Conservation (phyloP, 2,329 filamentous ascomycete genomes). For the Teratosphaeria pseudoeucalypti region DNA sequence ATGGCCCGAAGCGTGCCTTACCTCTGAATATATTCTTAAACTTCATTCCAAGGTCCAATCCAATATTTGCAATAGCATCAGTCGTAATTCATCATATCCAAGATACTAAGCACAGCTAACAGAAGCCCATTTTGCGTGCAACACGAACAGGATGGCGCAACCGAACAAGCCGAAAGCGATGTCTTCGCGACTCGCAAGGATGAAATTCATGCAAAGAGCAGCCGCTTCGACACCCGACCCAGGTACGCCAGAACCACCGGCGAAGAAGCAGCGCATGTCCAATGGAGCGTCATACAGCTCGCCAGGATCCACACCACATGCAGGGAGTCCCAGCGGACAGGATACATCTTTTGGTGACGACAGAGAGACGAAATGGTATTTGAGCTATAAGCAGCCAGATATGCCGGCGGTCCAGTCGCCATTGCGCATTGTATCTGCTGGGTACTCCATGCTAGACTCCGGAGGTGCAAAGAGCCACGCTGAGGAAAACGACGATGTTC, state of each 20-base stretch:
- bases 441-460: slow-evolving; percentile 43
- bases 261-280: slow-evolving; percentile 55
- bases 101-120: too few relatives aligned
- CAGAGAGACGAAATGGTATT: slow-evolving; percentile 64
- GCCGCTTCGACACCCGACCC: slow-evolving; percentile 47
- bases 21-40: background rate
- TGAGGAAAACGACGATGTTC: slow-evolving; percentile 21
- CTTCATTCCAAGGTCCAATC: background rate
- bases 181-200: slow-evolving; percentile 80
- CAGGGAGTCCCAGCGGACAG: slow-evolving; percentile 48
- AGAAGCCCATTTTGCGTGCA: background rate
- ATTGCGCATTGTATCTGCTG: slow-evolving; percentile 50
- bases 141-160: slow-evolving; percentile 8
- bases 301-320: slow-evolving; percentile 36
- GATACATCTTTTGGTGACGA: slow-evolving; percentile 41
- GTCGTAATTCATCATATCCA: too few relatives aligned
- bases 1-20: background rate
- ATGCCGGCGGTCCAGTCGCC: slow-evolving; percentile 27
- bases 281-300: slow-evolving; percentile 12
- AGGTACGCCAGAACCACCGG: slow-evolving; percentile 39
- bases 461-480: slow-evolving; percentile 6
- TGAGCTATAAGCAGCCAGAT: slow-evolving; percentile 45
- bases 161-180: slow-evolving; percentile 55
- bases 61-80: too few relatives aligned
- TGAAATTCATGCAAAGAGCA: slow-evolving; percentile 96